Base-by-base conservation (phyloP, 345 rosid genomes). In the Viola odorata region DNA sequence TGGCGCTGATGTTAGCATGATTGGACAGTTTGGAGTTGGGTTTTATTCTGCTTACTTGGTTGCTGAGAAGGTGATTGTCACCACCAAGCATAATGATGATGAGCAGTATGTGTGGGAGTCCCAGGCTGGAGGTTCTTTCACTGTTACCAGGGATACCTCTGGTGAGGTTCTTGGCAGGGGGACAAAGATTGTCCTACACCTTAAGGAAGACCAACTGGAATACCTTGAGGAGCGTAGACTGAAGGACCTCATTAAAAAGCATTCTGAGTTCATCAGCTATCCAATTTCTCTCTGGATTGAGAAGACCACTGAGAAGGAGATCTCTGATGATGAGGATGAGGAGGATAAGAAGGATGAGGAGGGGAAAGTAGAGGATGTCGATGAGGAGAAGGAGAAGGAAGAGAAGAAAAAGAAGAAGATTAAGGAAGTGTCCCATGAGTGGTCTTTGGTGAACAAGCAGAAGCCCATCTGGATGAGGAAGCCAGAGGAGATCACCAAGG, bases 321-420 rank as follows among this genome's bases (percentile, higher is more conserved):
- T 66, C 11, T 58, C 64, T 58, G 74, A 69, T 52, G 74, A 63
- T 7, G 73, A 69, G 37, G 74, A 69, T 42, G 74, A 69, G 41
- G 73, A 62, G 44, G 62, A 62, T 6, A 69, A 69, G 54, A 63
- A 69, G 55, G 69, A 69, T 0, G 73, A 69, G 63, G 68, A 69
- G 44, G 74, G 74, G 6, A 59, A 63, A 16, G 74, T 69, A 10
- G 74, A 69, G 59, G 74, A 69, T 41, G 74, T 69, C 10, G 74
- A 69, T 45, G 74, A 69, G 44, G 74, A 69, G 32, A 63, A 69
- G 47, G 73, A 69, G 17, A 62, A 55, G 38, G 73, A 62, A 44
- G 67, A 58, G 49, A 66, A 66, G 57, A 66, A 66, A 39, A 66
- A 58, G 64, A 66, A 66, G 70, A 66, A 66, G 58, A 66, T 66